Percentiles rank a stretch among this genome's conserved stretches.
phyloP scores from a whole-genome alignment of 2,329 filamentous ascomycete genomes.

The Coniochaeta ligniaria region DNA sequence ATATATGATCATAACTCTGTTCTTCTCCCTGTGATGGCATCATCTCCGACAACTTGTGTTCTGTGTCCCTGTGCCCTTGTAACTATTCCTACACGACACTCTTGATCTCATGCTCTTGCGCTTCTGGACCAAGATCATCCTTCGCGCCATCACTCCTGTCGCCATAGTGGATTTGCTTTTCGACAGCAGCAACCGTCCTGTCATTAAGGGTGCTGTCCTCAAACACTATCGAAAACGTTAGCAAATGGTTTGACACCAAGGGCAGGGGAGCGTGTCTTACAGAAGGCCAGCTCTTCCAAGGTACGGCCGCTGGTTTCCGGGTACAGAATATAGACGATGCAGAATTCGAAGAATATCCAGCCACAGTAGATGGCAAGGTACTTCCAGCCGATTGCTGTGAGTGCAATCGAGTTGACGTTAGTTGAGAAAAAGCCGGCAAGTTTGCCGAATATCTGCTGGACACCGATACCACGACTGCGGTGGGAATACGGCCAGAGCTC shows the following conservation, averaged over 20 bases:
- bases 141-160: not conserved
- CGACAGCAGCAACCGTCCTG: conserved; percentile 4
- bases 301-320: conserved; percentile 78
- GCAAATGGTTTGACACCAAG: not conserved
- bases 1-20: too few species aligned
- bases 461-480: conserved; percentile 27
- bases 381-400: conserved; percentile 29
- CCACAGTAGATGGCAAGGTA: conserved; percentile 36
- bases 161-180: conserved; percentile 5
- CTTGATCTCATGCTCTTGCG: not conserved
- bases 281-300: conserved; percentile 56
- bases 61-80: too few species aligned
- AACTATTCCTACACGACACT: not conserved
- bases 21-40: too few species aligned
- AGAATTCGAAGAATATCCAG: conserved; percentile 33
- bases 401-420: conserved; percentile 34
- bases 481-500: conserved; percentile 19
- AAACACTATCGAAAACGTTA: conserved; percentile 2
- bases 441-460: conserved; percentile 36
- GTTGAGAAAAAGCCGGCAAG: conserved; percentile 24
- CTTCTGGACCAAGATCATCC: not conserved
- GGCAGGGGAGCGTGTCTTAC: conserved; percentile 17
- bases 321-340: conserved; percentile 70
- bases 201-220: conserved; percentile 5
- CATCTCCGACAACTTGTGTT: too few species aligned